Conservation (phyloP, 768 basidiomycete species). For the Pleurotus platypus region DNA sequence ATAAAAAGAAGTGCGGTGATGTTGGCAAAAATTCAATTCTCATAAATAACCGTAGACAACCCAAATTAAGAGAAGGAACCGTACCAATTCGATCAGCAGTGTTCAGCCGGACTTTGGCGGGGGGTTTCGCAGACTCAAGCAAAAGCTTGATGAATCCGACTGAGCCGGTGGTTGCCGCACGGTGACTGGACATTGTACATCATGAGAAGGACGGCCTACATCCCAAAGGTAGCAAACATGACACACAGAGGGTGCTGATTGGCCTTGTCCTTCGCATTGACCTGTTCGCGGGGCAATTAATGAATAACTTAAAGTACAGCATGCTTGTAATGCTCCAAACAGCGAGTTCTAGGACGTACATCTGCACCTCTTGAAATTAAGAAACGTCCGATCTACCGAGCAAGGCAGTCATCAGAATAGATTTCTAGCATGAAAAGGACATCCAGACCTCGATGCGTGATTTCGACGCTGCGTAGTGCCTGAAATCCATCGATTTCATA, state of each 20-base stretch:
- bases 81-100: constrained; percentile 77
- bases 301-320: constrained; percentile 27
- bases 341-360: constrained; percentile 45
- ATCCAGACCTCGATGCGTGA: constrained; percentile 73
- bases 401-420: constrained; percentile 23
- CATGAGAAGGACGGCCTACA: constrained; percentile 18
- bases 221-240: constrained; percentile 12
- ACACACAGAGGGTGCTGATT: constrained; percentile 87
- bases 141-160: constrained; percentile 84
- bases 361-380: constrained; percentile 88
- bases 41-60: background rate
- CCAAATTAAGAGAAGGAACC: constrained; percentile 16
- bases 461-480: constrained; percentile 93
- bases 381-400: constrained; percentile 76
- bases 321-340: constrained; percentile 26
- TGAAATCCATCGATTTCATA: constrained; percentile 26
- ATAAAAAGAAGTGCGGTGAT: constrained; percentile 14
- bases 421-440: constrained; percentile 13
- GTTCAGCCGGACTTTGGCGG: constrained; percentile 79
- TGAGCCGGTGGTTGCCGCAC: constrained; percentile 94
- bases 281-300: constrained; percentile 42
- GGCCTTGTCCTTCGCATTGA: constrained; percentile 92
- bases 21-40: constrained; percentile 12
- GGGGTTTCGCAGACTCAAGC: constrained; percentile 76
- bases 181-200: constrained; percentile 55